Evolutionary conservation across 306 rosid species (phyloP).

Genomic region (Purshia tridentata): DNA sequence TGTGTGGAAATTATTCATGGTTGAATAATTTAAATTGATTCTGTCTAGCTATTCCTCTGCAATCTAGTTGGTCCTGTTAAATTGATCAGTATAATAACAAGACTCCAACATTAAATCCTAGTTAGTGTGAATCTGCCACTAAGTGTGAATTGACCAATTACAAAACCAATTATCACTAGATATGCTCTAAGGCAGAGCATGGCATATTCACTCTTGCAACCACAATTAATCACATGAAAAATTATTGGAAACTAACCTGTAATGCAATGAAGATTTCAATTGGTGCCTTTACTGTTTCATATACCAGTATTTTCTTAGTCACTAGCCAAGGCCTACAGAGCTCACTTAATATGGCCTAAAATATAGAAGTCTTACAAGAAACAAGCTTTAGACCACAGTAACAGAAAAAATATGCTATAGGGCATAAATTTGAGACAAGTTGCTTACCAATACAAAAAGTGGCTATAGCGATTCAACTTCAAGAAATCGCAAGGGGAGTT

Average conservation of each 20-base stretch:
- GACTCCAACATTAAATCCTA: not conserved
- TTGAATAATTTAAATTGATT: not conserved
- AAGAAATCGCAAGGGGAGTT: conserved; percentile 73
- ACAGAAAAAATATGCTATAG: conserved; percentile 11
- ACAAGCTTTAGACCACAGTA: conserved; percentile 24
- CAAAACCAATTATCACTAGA: too few relatives aligned
- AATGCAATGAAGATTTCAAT: too few relatives aligned
- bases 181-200: too few relatives aligned
- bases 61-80: too few relatives aligned
- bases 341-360: conserved; percentile 38
- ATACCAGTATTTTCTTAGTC: too few relatives aligned
- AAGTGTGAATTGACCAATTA: too few relatives aligned
- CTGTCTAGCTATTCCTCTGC: not conserved
- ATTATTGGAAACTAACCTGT: too few relatives aligned
- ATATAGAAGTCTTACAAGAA: conserved; percentile 36
- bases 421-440: conserved; percentile 11
- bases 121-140: too few relatives aligned
- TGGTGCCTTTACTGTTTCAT: too few relatives aligned
- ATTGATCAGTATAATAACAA: not conserved
- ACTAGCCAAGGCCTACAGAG: too few relatives aligned
- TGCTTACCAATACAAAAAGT: conserved; percentile 52
- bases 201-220: too few relatives aligned
- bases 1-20: conserved; percentile 4
- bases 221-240: too few relatives aligned
- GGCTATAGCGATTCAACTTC: conserved; percentile 40